Evolutionary conservation across 805 yeast species (phyloP).

Genomic region (Zygoascus tannicola): DNA sequence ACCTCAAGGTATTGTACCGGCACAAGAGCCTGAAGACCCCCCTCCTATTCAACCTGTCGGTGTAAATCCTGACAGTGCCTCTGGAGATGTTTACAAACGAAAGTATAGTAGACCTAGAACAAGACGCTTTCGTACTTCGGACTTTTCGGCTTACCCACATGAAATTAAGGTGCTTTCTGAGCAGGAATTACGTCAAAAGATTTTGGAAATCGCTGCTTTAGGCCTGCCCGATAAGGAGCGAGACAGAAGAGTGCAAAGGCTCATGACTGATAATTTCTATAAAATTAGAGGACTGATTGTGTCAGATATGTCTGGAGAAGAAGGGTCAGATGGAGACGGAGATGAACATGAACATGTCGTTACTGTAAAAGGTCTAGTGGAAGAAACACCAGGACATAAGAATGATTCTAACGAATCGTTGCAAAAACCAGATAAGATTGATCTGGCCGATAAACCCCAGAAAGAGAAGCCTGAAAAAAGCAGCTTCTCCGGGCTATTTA

Average conservation of each 20-base stretch:
- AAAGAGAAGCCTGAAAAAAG: too few relatives aligned
- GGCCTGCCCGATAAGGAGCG: slow-evolving; percentile 28
- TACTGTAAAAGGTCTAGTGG: too few relatives aligned
- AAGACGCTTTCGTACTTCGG: background rate
- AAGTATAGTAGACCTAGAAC: background rate
- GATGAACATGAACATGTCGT: slow-evolving; percentile 9
- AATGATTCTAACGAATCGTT: background rate
- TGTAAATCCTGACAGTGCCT: background rate
- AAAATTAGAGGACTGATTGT: slow-evolving; percentile 10
- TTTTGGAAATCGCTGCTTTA: slow-evolving; percentile 22
- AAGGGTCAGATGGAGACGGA: slow-evolving; percentile 11
- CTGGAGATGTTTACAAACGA: background rate
- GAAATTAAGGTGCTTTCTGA: slow-evolving; percentile 1
- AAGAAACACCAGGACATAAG: slow-evolving; percentile 14
- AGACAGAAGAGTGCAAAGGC: slow-evolving; percentile 27
- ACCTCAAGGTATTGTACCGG: slow-evolving; percentile 46
- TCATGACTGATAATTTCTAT: slow-evolving; percentile 30
- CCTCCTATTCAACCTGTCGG: slow-evolving; percentile 42
- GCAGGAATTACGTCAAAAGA: slow-evolving; percentile 22
- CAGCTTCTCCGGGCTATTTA: background rate
- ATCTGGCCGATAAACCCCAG: slow-evolving; percentile 21
- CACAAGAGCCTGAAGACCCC: slow-evolving; percentile 38
- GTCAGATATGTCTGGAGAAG: too few relatives aligned
- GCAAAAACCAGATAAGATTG: slow-evolving; percentile 2
- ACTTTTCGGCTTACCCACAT: background rate